phyloP scores from a whole-genome alignment of 2,329 filamentous ascomycete genomes.

The Lizonia empirigonia region DNA sequence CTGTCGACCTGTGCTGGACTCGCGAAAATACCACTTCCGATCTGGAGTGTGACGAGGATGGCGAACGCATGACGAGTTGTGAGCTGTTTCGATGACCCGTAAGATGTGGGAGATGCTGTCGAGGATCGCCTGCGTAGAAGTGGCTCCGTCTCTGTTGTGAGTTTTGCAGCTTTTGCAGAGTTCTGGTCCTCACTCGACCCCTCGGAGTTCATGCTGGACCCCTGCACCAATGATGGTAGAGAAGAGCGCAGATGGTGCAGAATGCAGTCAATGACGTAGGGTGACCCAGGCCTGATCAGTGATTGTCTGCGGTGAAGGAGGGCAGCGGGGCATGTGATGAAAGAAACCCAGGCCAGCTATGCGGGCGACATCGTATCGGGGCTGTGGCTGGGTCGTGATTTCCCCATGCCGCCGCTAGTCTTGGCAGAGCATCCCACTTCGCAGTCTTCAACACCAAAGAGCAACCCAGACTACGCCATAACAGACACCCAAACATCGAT shows the following conservation, averaged over 20 bases:
- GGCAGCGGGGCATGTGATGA: not conserved
- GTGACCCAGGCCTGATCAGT: not conserved
- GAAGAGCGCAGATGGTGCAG: not conserved
- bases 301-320: not conserved
- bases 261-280: not conserved
- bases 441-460: constrained; percentile 17
- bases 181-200: constrained; percentile 12
- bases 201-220: constrained; percentile 12
- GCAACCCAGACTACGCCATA: constrained; percentile 23
- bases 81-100: constrained; percentile 34
- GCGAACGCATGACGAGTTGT: constrained; percentile 56
- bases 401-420: constrained; percentile 20
- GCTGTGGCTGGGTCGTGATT: constrained; percentile 20
- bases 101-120: constrained; percentile 17
- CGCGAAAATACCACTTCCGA: constrained; percentile 69
- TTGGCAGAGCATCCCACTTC: constrained; percentile 5
- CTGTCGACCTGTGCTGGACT: constrained; percentile 67
- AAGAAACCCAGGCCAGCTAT: not conserved
- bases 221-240: not conserved
- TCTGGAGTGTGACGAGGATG: constrained; percentile 67
- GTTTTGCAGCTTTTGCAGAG: constrained; percentile 23
- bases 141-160: constrained; percentile 33
- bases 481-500: constrained; percentile 29
- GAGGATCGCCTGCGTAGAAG: constrained; percentile 30
- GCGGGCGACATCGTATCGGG: constrained; percentile 15